Base-by-base conservation (phyloP, 768 basidiomycete genomes). In the Clitopilus hobsonii region DNA sequence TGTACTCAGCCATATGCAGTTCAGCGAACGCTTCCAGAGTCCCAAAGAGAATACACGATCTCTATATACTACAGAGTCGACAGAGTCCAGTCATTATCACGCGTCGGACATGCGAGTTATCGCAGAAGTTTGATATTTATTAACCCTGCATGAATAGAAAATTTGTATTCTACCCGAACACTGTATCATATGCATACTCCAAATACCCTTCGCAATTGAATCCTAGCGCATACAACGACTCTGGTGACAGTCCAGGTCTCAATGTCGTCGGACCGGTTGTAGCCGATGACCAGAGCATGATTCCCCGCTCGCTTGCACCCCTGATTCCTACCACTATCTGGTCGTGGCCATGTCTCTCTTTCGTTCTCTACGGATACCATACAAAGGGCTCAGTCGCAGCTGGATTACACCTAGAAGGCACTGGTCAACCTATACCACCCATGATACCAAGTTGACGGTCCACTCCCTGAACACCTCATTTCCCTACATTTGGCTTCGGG, bases 401-500 rank as follows among this genome's bases (percentile, higher is more conserved):
- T 6, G 14, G 14, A 16, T 6, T 20, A 26, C 18, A 1, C 24
- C 13, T 10, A 27, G 27, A 51, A 51, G 49, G 24, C 26, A 38
- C n/a, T 69, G 65, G 66, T 66, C 66, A 8, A 59, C 62, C 11
- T 49, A 66, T 18, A 60, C 66, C 0, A 52, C 61, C 8, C 54
- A 61, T 25, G 62, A 70, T 30, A 62, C 63, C 5, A 63, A 64
- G 2, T 55, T 77, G 25, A 71, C 69, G 0, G 61, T 81, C 45
- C 69, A 75, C 54, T 63, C 73, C 0, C 66, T 85, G 10, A 70
- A 72, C 18, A 61, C 75, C 24, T 64, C 69, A 8, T 84, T 91
- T 60, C 80, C 89, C 0, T 85, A 81, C 62, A 69, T 83, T 53
- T 94, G 91, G 86, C 80, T 98, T 8, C 84, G 94, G 22, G 94